phyloP scores from a whole-genome alignment of 2,329 filamentous ascomycete genomes.

The Arthrobotrys iridis region DNA sequence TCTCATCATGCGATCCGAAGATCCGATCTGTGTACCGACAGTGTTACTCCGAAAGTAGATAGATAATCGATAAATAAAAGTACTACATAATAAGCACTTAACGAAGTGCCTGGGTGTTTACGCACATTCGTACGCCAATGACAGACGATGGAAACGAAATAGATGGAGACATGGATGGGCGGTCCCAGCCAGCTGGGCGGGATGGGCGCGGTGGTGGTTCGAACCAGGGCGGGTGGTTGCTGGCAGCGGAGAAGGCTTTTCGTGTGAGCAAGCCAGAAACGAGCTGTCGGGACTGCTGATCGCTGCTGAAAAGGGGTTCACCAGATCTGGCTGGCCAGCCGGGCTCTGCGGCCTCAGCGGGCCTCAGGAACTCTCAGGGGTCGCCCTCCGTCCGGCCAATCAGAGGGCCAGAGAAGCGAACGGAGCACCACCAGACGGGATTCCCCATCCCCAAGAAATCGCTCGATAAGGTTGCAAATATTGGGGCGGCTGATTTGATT shows the following conservation, averaged over 20 bases:
- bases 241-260: slow-evolving; percentile 55
- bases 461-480: slow-evolving; percentile 48
- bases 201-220: slow-evolving; percentile 12
- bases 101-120: too few species aligned
- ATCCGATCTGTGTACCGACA: too few species aligned
- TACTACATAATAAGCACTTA: too few species aligned
- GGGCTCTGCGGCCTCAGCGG: slow-evolving; percentile 15
- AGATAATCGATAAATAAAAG: too few species aligned
- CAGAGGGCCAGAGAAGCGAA: slow-evolving; percentile 32
- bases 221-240: slow-evolving; percentile 49
- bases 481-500: slow-evolving; percentile 50
- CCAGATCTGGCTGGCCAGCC: slow-evolving; percentile 36
- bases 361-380: too few species aligned
- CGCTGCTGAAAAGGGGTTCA: slow-evolving; percentile 53
- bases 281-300: slow-evolving; percentile 54
- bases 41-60: too few species aligned
- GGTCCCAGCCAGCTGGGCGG: background rate
- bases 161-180: background rate
- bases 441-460: slow-evolving; percentile 47
- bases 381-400: slow-evolving; percentile 18
- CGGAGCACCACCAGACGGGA: slow-evolving; percentile 18
- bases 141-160: too few species aligned
- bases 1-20: too few species aligned
- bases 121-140: too few species aligned
- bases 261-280: slow-evolving; percentile 48